These are phyloP conservation scores for Mycena pura DNA, from an alignment of 768 basidiomycete genomes.

Conservation along the genomic window DNA sequence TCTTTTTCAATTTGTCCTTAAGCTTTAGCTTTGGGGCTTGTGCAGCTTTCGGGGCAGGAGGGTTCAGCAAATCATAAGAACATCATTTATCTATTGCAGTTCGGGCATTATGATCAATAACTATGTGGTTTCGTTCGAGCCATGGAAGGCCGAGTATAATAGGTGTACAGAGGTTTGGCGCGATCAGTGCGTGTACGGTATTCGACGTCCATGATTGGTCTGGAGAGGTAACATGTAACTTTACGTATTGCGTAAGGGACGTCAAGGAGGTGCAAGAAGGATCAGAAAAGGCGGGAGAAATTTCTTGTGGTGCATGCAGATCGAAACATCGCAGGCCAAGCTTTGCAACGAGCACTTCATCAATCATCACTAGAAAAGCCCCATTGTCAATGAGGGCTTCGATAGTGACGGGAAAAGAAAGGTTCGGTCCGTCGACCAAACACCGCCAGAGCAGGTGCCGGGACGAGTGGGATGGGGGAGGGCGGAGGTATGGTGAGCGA, in stretches of 20 bases:
- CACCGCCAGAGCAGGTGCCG: too few relatives aligned
- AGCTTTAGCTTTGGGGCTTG: not conserved
- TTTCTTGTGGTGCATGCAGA: not conserved
- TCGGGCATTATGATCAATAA: slow-evolving; percentile 33
- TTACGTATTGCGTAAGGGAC: slow-evolving; percentile 23
- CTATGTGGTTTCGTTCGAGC: slow-evolving; percentile 40
- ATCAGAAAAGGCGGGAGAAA: not conserved
- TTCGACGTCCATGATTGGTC: slow-evolving; percentile 25
- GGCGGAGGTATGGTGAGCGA: not conserved
- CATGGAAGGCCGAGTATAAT: slow-evolving; percentile 44
- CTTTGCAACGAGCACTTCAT: not conserved
- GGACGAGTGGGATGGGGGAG: too few relatives aligned
- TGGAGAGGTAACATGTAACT: slow-evolving; percentile 23
- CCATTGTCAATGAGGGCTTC: too few relatives aligned
- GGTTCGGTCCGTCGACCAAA: too few relatives aligned
- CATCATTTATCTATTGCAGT: slow-evolving; percentile 22
- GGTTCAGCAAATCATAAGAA: slow-evolving; percentile 7
- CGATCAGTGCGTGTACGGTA: slow-evolving; percentile 29
- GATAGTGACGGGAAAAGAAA: too few relatives aligned
- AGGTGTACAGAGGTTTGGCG: slow-evolving; percentile 30
- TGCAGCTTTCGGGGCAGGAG: not conserved
- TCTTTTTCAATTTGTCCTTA: slow-evolving; percentile 9
- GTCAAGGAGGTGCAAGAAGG: too few relatives aligned
- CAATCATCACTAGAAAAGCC: too few relatives aligned
- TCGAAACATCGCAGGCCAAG: not conserved